phyloP scores from a whole-genome alignment of 2,329 filamentous ascomycete species.

The Aspergillus alliaceus region DNA sequence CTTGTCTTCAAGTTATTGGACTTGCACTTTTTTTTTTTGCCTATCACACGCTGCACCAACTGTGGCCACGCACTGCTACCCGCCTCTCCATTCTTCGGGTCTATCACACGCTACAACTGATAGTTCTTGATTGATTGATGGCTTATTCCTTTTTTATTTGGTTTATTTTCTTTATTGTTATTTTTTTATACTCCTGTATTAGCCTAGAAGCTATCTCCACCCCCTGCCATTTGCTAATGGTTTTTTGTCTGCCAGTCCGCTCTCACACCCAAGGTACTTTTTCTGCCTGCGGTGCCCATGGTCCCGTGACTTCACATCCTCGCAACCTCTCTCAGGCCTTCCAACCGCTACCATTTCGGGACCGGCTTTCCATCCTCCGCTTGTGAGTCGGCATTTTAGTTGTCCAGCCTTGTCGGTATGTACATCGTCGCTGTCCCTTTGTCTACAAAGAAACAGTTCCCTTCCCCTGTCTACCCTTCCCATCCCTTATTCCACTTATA shows the following conservation, averaged over 20 bases:
- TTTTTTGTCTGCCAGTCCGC: background rate
- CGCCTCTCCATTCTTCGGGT: conserved; percentile 21
- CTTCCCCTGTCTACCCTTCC: conserved; percentile 4
- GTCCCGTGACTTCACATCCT: conserved; percentile 30
- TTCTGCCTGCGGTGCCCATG: conserved; percentile 17
- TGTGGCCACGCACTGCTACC: conserved; percentile 30
- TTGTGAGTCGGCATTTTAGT: conserved; percentile 41
- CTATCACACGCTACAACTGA: conserved; percentile 18
- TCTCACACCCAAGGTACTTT: conserved; percentile 4
- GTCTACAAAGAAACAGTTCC: conserved; percentile 1
- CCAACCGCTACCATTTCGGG: conserved; percentile 39
- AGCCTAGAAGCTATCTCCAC: background rate
- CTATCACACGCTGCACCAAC: conserved; percentile 20
- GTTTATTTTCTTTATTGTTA: conserved; percentile 1
- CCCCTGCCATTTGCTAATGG: conserved; percentile 12
- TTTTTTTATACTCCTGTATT: background rate
- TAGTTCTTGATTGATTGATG: conserved; percentile 12
- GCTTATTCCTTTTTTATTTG: conserved; percentile 6
- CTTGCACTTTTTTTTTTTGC: conserved; percentile 5
- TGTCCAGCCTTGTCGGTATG: conserved; percentile 45
- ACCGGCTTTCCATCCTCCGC: conserved; percentile 36
- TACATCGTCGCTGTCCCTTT: conserved; percentile 22
- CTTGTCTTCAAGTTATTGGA: conserved; percentile 17
- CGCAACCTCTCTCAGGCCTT: conserved; percentile 23
- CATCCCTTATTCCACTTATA: conserved; percentile 2